Evolutionary conservation across 306 rosid genomes (phyloP), one percentile per base, ranked within the genome.

Genomic region (Begonia loranthoides): DNA sequence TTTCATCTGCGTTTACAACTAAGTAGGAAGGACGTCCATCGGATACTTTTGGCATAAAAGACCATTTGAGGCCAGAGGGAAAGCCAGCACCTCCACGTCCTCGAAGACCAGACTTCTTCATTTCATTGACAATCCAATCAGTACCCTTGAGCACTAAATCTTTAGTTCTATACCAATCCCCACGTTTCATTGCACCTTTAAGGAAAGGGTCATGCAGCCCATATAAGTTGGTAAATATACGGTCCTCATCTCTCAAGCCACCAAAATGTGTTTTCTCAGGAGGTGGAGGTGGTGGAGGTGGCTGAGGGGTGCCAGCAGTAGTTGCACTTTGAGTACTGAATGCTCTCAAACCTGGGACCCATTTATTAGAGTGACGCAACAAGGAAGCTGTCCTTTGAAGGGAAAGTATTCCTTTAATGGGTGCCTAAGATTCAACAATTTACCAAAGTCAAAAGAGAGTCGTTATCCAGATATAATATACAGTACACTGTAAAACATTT

Each of bases 11-110:
- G 74, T 92, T 92, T 55, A 92, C 96, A 48, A 92, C 96, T 43
- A 92, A 94, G 70, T 92, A 92, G 16, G 99, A 92, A 50, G 96
- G 99, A 51, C 96, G 99, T n/a, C 96, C 99, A 56, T 92, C 94
- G 19, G 99, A 92, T 51, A 73, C 84, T 73, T 92, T 92, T 19
- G 99, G 99, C 99, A 92, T 92, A 66, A 92, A 92, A 50, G 99
- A 92, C 99, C 99, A 92, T 68, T 92, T 92, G 40, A 92, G 96
- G 19, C 99, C 96, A 43, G 99, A 92, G 51, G 96, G 96, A 59
- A 92, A 92, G 59, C 99, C 99, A 52, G 99, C 99, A 70, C 96
- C 99, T 46, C 96, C 94, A 69, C 99, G 96, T 12, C 99, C 96
- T 45, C 96, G 95, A 49, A 86, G 96, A 54, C 96, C 99, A 48